Conservation (phyloP, 176 grass and related monocot genomes). For the Oryza coarctata region DNA sequence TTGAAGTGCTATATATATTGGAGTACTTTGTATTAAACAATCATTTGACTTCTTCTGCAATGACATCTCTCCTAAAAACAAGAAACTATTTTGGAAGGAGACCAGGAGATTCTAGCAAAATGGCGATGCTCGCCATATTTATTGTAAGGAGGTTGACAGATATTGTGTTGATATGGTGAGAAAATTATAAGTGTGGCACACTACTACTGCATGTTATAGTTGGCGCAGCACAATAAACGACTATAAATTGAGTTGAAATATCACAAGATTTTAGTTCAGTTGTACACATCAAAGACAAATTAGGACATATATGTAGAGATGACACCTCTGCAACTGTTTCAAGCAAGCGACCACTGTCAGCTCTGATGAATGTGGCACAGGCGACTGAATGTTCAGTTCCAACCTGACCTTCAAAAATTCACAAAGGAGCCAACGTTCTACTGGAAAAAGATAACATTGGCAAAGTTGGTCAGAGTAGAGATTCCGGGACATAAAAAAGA, state of each 20-base stretch:
- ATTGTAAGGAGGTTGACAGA: no score
- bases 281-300: not conserved
- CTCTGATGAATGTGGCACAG: not conserved
- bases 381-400: not conserved
- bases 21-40: not conserved
- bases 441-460: no score
- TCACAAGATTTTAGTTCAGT: not conserved
- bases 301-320: not conserved
- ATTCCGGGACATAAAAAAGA: slow-evolving; percentile 9
- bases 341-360: not conserved
- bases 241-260: not conserved
- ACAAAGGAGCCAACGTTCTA: not conserved
- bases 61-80: not conserved
- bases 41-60: not conserved
- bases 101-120: not conserved
- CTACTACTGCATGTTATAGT: not conserved
- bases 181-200: not conserved
- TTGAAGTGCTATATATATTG: no score
- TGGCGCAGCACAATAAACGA: not conserved
- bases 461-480: not conserved
- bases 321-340: not conserved
- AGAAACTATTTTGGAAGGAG: no score
- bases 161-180: not conserved
- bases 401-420: not conserved
- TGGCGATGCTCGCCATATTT: no score